phyloP scores from a whole-genome alignment of 1,284 basidiomycete species.

The Phellinidium pouzarii region DNA sequence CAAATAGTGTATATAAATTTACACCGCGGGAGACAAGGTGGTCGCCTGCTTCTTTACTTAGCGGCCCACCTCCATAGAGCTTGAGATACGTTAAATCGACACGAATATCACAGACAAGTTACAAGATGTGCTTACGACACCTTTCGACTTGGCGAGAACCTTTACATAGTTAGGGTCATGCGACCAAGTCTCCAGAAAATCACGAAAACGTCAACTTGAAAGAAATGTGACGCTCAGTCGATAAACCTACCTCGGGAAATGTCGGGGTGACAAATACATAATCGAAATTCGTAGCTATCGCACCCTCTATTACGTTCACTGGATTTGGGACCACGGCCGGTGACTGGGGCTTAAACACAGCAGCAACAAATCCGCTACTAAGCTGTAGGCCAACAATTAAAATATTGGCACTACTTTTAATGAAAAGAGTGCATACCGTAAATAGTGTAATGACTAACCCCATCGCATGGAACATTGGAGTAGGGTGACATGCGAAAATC shows the following conservation, averaged over 20 bases:
- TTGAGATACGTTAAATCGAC: slow-evolving; percentile 12
- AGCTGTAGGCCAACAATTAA: neutral
- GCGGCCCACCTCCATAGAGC: slow-evolving; percentile 28
- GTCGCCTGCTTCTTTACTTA: slow-evolving; percentile 27
- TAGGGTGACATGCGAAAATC: slow-evolving; percentile 11
- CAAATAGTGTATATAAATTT: slow-evolving; percentile 6
- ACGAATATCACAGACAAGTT: neutral
- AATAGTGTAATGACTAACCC: slow-evolving; percentile 1
- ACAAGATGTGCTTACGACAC: neutral
- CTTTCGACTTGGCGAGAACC: slow-evolving; percentile 1
- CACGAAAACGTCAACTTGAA: neutral
- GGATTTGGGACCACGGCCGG: slow-evolving; percentile 18
- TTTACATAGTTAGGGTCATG: neutral
- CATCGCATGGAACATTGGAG: slow-evolving; percentile 19
- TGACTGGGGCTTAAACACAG: no score
- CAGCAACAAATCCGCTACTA: slow-evolving; percentile 14
- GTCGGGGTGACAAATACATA: slow-evolving; percentile 10
- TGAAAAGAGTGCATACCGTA: neutral
- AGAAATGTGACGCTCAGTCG: neutral
- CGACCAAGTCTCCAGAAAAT: slow-evolving; percentile 15
- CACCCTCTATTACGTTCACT: slow-evolving; percentile 11
- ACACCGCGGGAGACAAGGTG: slow-evolving; percentile 23
- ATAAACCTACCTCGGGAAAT: slow-evolving; percentile 13
- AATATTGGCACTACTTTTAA: neutral
- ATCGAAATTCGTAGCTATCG: slow-evolving; percentile 1